Conservation (phyloP, 2,329 filamentous ascomycete genomes). For the Cladosporium phlei region DNA sequence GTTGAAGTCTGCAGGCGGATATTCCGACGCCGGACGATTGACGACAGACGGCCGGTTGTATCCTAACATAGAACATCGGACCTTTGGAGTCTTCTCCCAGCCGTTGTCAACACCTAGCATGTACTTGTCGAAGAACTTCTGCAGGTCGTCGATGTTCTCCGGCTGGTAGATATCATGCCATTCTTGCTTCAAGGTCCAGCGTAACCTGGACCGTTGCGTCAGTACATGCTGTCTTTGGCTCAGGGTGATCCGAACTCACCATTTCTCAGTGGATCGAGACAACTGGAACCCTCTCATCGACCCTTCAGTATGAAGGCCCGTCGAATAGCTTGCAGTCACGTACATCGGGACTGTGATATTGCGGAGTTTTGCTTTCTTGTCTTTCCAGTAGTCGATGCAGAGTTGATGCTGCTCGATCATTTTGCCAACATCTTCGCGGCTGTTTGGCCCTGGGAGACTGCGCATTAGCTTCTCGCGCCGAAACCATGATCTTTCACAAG, state of each 20-base stretch:
- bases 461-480: background rate
- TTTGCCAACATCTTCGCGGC: background rate
- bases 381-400: slow-evolving; percentile 19
- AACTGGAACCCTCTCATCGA: slow-evolving; percentile 9
- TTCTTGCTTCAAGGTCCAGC: slow-evolving; percentile 37
- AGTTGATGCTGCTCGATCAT: slow-evolving; percentile 16
- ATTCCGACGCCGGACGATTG: background rate
- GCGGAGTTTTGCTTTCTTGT: slow-evolving; percentile 15
- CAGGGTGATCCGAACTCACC: slow-evolving; percentile 13
- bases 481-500: background rate
- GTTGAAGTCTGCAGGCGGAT: slow-evolving; percentile 1
- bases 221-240: background rate
- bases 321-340: slow-evolving; percentile 16
- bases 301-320: slow-evolving; percentile 18
- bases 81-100: slow-evolving; percentile 27
- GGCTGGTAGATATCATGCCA: slow-evolving; percentile 40
- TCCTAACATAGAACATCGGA: background rate
- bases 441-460: background rate
- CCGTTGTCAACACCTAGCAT: slow-evolving; percentile 39
- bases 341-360: slow-evolving; percentile 19
- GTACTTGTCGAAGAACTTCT: slow-evolving; percentile 43
- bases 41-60: background rate
- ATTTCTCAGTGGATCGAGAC: background rate
- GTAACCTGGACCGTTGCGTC: slow-evolving; percentile 24
- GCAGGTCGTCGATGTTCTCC: slow-evolving; percentile 34